These are phyloP conservation scores for Aspergillus caelatus DNA, from an alignment of 2,329 filamentous ascomycete species.

Conservation along the genomic window DNA sequence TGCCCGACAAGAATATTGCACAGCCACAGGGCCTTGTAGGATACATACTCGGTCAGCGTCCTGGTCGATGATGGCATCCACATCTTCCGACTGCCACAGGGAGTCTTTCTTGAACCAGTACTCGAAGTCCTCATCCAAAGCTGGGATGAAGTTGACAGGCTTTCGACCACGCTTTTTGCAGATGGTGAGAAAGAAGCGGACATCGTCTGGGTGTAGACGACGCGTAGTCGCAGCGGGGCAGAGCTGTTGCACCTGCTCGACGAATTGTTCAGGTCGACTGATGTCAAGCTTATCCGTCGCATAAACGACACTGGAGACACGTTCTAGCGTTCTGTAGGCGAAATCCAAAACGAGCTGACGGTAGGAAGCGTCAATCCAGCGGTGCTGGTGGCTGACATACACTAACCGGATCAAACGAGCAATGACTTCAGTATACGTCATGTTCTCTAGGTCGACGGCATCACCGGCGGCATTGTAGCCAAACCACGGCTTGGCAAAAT, in stretches of 20 bases:
- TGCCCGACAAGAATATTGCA: slow-evolving; percentile 82
- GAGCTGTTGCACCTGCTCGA: slow-evolving; percentile 59
- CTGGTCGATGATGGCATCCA: slow-evolving; percentile 88
- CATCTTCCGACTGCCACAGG: slow-evolving; percentile 94
- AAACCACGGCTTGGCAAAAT: slow-evolving; percentile 96
- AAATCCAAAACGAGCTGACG: slow-evolving; percentile 83
- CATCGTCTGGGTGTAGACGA: slow-evolving; percentile 93
- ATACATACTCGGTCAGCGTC: slow-evolving; percentile 94
- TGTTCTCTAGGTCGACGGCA: slow-evolving; percentile 83
- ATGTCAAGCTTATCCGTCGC: not conserved
- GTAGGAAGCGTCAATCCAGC: slow-evolving; percentile 85
- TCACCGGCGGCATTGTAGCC: slow-evolving; percentile 76
- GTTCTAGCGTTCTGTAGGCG: slow-evolving; percentile 89
- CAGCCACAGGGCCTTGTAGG: slow-evolving; percentile 88
- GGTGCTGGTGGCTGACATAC: slow-evolving; percentile 80
- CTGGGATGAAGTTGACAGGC: slow-evolving; percentile 89
- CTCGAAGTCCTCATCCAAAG: slow-evolving; percentile 91
- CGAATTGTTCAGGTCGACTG: not conserved
- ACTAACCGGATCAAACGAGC: slow-evolving; percentile 81
- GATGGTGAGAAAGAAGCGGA: slow-evolving; percentile 92
- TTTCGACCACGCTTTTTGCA: slow-evolving; percentile 81
- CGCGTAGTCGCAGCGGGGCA: slow-evolving; percentile 83
- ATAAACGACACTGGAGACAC: slow-evolving; percentile 54
- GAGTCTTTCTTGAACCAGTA: slow-evolving; percentile 99
- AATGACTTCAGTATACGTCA: slow-evolving; percentile 87